Percentiles rank a stretch among this genome's conserved stretches.
Conservation (phyloP, 2,329 filamentous ascomycete genomes). For the Ophiostoma himal-ulmi region DNA sequence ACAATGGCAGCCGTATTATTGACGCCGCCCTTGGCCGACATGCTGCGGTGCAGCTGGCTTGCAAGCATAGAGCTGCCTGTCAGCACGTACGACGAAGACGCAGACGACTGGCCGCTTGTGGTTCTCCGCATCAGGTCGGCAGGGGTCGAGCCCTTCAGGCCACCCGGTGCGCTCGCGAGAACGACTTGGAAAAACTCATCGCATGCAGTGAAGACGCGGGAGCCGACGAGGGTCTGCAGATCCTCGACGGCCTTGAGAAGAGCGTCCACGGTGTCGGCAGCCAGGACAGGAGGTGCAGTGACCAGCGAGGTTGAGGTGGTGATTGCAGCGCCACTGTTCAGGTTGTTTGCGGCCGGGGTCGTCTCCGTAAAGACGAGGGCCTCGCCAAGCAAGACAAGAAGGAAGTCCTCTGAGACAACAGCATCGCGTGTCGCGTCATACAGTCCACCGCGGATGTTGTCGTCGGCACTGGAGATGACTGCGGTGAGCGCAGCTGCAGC, state of each 20-base stretch:
- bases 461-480: slow-evolving; percentile 79
- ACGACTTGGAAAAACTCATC: slow-evolving; percentile 74
- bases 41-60: slow-evolving; percentile 55
- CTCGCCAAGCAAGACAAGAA: slow-evolving; percentile 79
- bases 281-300: slow-evolving; percentile 40
- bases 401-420: slow-evolving; percentile 81
- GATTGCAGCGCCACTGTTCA: neutral
- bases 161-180: slow-evolving; percentile 59
- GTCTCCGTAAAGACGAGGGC: slow-evolving; percentile 64
- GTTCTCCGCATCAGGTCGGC: slow-evolving; percentile 59
- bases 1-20: slow-evolving; percentile 31
- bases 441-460: slow-evolving; percentile 85
- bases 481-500: slow-evolving; percentile 71
- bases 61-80: slow-evolving; percentile 68
- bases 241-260: slow-evolving; percentile 76
- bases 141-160: slow-evolving; percentile 54
- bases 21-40: slow-evolving; percentile 45
- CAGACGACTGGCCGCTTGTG: slow-evolving; percentile 30
- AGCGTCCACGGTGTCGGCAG: slow-evolving; percentile 64
- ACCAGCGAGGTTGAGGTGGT: slow-evolving; percentile 2
- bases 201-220: slow-evolving; percentile 65
- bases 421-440: slow-evolving; percentile 76
- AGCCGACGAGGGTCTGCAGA: slow-evolving; percentile 63
- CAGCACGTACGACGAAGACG: slow-evolving; percentile 57
- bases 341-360: slow-evolving; percentile 30